Conservation (phyloP, 2,329 filamentous ascomycete genomes). For the Alternaria alternata region DNA sequence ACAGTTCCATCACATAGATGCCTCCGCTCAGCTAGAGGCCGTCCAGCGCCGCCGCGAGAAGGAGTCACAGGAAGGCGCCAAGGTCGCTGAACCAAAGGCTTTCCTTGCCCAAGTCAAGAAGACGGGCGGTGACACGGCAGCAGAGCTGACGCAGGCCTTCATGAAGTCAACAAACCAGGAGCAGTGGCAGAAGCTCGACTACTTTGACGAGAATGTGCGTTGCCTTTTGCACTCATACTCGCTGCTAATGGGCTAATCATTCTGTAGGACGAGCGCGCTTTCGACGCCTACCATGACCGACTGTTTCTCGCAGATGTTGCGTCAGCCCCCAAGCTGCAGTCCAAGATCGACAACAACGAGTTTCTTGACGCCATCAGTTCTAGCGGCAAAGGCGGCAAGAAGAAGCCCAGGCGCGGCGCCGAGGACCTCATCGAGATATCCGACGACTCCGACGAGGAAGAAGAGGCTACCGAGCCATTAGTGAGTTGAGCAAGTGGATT, state of each 20-base stretch:
- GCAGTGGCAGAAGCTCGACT: constrained; percentile 79
- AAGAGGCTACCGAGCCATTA: constrained; percentile 13
- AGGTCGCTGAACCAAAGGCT: constrained; percentile 69
- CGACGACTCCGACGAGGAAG: constrained; percentile 40
- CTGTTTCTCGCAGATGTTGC: constrained; percentile 65
- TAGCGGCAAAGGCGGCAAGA: constrained; percentile 50
- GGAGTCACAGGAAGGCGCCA: constrained; percentile 57
- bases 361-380: constrained; percentile 71
- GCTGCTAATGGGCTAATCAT: constrained; percentile 12
- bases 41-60: constrained; percentile 52
- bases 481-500: constrained; percentile 16
- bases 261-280: constrained; percentile 69
- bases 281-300: constrained; percentile 76
- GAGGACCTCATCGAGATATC: constrained; percentile 44
- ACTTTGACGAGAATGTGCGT: constrained; percentile 77
- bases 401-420: constrained; percentile 46
- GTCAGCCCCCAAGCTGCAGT: constrained; percentile 59
- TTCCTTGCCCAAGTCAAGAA: constrained; percentile 90
- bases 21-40: constrained; percentile 75
- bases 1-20: constrained; percentile 92
- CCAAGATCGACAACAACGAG: constrained; percentile 64
- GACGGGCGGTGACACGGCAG: constrained; percentile 70
- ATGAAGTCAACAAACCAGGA: constrained; percentile 83
- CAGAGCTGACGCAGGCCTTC: constrained; percentile 76
- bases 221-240: neutral